Percentiles rank a stretch among this genome's conserved stretches.
Conservation (phyloP, 2,329 filamentous ascomycete species). For the Diaporthe caulivora region DNA sequence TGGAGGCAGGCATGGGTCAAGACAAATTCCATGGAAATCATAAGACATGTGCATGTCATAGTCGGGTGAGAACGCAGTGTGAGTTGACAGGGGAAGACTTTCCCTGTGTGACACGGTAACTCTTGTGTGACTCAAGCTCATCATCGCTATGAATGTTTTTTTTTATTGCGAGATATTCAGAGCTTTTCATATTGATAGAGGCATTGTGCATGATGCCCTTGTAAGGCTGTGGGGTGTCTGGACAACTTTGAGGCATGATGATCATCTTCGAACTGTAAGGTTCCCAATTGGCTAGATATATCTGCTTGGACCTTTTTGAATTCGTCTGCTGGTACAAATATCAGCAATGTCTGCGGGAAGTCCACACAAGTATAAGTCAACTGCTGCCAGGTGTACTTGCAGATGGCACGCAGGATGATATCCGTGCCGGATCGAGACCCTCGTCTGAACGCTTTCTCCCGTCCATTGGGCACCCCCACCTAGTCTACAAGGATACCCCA, state of each 20-base stretch:
- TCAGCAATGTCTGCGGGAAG: background rate
- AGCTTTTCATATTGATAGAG: no score
- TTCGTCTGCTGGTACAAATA: background rate
- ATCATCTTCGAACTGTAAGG: background rate
- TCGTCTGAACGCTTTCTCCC: background rate
- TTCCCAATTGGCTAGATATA: background rate
- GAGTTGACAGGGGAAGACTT: no score
- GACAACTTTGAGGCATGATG: no score
- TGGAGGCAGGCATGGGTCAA: background rate
- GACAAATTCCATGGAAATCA: no score
- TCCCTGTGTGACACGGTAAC: no score
- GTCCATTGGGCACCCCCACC: conserved; percentile 9
- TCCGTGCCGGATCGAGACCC: background rate
- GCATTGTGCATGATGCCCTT: no score
- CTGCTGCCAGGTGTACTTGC: background rate
- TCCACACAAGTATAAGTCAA: background rate
- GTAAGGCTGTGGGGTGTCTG: no score
- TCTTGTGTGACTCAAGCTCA: background rate
- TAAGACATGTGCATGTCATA: background rate
- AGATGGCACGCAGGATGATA: background rate
- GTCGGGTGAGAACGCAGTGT: no score
- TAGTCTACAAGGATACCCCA: background rate
- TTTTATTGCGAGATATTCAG: background rate
- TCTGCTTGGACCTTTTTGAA: background rate
- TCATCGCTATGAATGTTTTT: background rate